Percentiles rank a stretch among this genome's conserved stretches.
These are phyloP conservation scores for Suillus spraguei DNA, from an alignment of 768 basidiomycete species.

Conservation along the genomic window DNA sequence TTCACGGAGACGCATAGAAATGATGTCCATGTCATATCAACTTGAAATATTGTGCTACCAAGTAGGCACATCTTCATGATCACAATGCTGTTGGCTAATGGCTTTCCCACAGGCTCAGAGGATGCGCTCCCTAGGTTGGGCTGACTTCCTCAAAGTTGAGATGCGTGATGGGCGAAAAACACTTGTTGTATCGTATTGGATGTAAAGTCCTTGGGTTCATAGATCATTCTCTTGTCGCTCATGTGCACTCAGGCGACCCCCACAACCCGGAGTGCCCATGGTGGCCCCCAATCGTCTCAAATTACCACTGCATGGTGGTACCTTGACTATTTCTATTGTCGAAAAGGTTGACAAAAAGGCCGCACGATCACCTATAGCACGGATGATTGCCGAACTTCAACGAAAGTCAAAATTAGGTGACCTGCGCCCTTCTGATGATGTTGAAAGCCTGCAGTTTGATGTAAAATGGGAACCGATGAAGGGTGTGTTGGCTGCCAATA, in stretches of 20 bases:
- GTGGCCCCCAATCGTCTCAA: conserved; percentile 37
- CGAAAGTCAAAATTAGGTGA: conserved; percentile 61
- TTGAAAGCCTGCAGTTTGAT: conserved; percentile 68
- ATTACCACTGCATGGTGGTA: conserved; percentile 69
- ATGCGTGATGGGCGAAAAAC: conserved; percentile 70
- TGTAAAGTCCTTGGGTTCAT: conserved; percentile 47
- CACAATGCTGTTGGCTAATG: neutral
- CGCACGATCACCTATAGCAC: conserved; percentile 53
- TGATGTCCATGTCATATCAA: conserved; percentile 92
- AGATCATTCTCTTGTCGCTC: neutral
- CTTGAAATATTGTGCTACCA: conserved; percentile 88
- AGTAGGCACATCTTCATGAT: conserved; percentile 27
- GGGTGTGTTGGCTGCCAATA: conserved; percentile 61
- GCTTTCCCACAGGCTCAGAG: conserved; percentile 54
- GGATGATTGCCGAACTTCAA: conserved; percentile 63
- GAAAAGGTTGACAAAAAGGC: conserved; percentile 50
- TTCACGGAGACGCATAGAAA: conserved; percentile 50
- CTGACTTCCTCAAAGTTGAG: conserved; percentile 69
- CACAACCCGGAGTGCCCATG: conserved; percentile 31
- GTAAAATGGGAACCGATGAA: conserved; percentile 79
- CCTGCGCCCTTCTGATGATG: conserved; percentile 67
- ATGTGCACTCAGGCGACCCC: conserved; percentile 39
- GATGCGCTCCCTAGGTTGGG: conserved; percentile 87
- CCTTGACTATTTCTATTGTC: conserved; percentile 70
- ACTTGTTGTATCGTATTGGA: conserved; percentile 84